Conservation (phyloP, 345 rosid species). For the Pistacia integerrima region DNA sequence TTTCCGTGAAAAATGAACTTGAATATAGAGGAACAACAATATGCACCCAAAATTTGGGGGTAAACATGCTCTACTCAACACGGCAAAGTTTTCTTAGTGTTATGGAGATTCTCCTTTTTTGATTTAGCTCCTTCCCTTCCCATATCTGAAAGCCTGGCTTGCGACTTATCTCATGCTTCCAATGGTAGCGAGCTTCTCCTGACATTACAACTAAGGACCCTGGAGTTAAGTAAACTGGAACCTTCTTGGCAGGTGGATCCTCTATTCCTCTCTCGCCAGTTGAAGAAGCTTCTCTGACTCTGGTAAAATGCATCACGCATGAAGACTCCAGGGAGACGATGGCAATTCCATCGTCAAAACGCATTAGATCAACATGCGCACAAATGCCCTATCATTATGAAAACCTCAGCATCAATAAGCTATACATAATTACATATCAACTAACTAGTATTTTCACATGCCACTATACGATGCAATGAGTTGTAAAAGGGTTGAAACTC, state of each 20-base stretch:
- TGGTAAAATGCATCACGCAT: constrained; percentile 81
- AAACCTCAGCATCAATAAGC: not conserved
- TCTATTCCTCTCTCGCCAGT: constrained; percentile 16
- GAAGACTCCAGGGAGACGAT: constrained; percentile 82
- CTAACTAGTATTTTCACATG: not conserved
- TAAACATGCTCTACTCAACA: constrained; percentile 27
- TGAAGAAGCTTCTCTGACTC: constrained; percentile 24
- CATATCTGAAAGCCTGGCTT: constrained; percentile 83
- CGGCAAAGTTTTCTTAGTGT: constrained; percentile 71
- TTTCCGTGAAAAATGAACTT: not conserved
- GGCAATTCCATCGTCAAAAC: constrained; percentile 90
- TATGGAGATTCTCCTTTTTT: constrained; percentile 69
- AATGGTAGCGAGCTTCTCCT: constrained; percentile 75
- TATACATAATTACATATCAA: not conserved
- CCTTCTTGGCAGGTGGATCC: constrained; percentile 14
- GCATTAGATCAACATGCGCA: constrained; percentile 88
- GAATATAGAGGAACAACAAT: not conserved
- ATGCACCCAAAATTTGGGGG: not conserved
- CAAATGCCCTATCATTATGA: constrained; percentile 70
- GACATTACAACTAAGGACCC: constrained; percentile 88
- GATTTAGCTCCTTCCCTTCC: constrained; percentile 67
- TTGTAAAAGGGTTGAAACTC: not conserved
- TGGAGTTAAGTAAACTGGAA: constrained; percentile 63
- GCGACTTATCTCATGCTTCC: constrained; percentile 95
- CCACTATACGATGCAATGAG: not conserved